Conservation (phyloP, 345 rosid genomes). For the Odontarrhena argentea region DNA sequence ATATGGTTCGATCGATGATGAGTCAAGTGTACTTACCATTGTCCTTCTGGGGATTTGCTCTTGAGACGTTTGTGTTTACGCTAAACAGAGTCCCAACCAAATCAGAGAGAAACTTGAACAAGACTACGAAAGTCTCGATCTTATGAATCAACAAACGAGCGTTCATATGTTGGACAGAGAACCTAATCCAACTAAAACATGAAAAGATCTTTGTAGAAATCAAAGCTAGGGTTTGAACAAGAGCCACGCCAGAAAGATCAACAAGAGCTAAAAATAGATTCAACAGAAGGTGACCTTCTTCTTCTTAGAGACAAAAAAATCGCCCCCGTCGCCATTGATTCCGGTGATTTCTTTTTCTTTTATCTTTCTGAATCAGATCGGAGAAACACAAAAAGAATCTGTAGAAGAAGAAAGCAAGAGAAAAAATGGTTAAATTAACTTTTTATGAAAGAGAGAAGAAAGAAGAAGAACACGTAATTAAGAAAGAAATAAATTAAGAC, state of each 20-base stretch:
- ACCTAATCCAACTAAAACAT: conserved; percentile 44
- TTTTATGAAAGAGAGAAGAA: conserved; percentile 35
- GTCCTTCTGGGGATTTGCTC: too few species aligned
- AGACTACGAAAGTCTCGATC: conserved; percentile 62
- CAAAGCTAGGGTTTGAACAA: conserved; percentile 64
- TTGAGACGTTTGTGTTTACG: too few species aligned
- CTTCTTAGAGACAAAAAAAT: conserved; percentile 81
- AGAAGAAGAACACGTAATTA: conserved; percentile 33
- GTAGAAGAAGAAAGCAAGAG: conserved; percentile 30
- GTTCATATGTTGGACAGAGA: conserved; percentile 72
- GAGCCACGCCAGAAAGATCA: conserved; percentile 69
- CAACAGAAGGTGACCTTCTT: conserved; percentile 75
- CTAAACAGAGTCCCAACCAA: too few species aligned
- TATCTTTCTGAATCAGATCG: conserved; percentile 5
- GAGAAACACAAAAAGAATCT: not conserved
- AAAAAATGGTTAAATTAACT: conserved; percentile 26
- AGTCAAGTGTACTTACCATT: too few species aligned
- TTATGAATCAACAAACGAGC: conserved; percentile 74
- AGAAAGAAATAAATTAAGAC: conserved; percentile 21
- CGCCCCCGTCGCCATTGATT: conserved; percentile 76
- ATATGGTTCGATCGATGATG: too few species aligned
- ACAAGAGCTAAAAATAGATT: conserved; percentile 81
- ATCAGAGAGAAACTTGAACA: conserved; percentile 67
- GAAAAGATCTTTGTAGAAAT: conserved; percentile 65
- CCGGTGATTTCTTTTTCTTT: conserved; percentile 8